These are phyloP conservation scores for Dujonia santamariae DNA, from an alignment of 1,139 yeast genomes.

Conservation along the genomic window DNA sequence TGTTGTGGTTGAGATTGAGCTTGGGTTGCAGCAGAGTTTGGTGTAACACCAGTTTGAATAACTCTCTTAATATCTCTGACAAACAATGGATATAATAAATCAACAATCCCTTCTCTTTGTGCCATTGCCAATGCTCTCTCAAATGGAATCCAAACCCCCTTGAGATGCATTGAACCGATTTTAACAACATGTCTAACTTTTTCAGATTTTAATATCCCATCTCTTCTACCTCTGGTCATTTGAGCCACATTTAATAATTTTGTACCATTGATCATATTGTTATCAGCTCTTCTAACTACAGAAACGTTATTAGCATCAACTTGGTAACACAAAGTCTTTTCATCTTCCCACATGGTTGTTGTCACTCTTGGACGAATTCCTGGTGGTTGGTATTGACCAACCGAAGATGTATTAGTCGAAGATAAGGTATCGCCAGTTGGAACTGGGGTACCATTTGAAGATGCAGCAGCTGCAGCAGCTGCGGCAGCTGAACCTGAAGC, in stretches of 20 bases:
- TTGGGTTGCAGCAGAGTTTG: constrained; percentile 17
- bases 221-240: constrained; percentile 56
- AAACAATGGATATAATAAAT: constrained; percentile 79
- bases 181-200: constrained; percentile 89
- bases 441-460: constrained; percentile 13
- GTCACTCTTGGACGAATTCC: constrained; percentile 80
- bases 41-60: constrained; percentile 54
- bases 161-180: constrained; percentile 94
- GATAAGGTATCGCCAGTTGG: constrained; percentile 21
- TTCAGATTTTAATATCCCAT: constrained; percentile 73
- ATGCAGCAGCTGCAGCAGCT: constrained; percentile 1
- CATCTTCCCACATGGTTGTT: constrained; percentile 97
- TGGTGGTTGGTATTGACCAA: constrained; percentile 50
- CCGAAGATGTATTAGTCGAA: constrained; percentile 29
- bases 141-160: constrained; percentile 98
- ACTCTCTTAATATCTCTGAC: constrained; percentile 81
- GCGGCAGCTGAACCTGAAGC: not conserved
- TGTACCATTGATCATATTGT: constrained; percentile 95
- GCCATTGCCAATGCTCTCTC: constrained; percentile 92
- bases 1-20: constrained; percentile 3
- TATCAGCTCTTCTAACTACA: constrained; percentile 88
- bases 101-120: constrained; percentile 83
- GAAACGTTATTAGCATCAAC: constrained; percentile 91
- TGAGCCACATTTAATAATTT: constrained; percentile 60
- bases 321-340: constrained; percentile 89